Evolutionary conservation across 495 filamentous ascomycete genomes (phyloP), one percentile per base, ranked within the genome.

Genomic region (Podospora sp.): DNA sequence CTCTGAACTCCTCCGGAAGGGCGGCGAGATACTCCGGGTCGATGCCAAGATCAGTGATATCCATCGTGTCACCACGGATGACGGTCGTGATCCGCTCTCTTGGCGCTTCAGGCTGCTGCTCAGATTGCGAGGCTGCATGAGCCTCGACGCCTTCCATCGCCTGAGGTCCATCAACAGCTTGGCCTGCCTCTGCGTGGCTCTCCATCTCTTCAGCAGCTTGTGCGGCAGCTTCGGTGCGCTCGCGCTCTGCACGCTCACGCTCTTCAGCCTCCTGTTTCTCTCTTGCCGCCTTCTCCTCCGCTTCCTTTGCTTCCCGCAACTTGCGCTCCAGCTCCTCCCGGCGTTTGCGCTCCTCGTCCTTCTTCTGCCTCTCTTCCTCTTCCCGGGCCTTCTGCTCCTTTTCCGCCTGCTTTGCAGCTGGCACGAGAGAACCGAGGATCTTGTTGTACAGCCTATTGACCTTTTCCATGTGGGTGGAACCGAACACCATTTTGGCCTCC

Each of bases 11-110:
- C 66, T 99, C 95, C 0, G 95, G 95, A 20, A 99, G 82, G 46
- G 93, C 96, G 63, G 95, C 92, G 2, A 99, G 86, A 76, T 96
- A 99, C 50, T 93, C 93, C 16, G 91, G 86, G 72, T 99, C 95
- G 65, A 99, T 97, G 65, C 93, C 93, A 69, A 99, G 85, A 26
- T 88, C 90, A 5, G 95, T 98, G 63, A 99, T 94, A 74, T 99
- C 94, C 56, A 96, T 82, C 62, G 92, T 86, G 56, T 89, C 88
- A 27, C 93, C 93, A 69, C 93, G 87, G 62, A 99, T 92, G 0
- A 86, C 94, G 7, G 91, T 94, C 58, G 85, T 85, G 57, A 94
- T 84, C 16, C 91, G 91, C 49, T 80, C 82, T 16, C 69, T 63
- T 14, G 69, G 58, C 9, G 61, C 60, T n/a, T 67, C 46, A 14